These are phyloP conservation scores for Eutrema japonicum DNA, from an alignment of 345 rosid genomes.

Conservation along the genomic window DNA sequence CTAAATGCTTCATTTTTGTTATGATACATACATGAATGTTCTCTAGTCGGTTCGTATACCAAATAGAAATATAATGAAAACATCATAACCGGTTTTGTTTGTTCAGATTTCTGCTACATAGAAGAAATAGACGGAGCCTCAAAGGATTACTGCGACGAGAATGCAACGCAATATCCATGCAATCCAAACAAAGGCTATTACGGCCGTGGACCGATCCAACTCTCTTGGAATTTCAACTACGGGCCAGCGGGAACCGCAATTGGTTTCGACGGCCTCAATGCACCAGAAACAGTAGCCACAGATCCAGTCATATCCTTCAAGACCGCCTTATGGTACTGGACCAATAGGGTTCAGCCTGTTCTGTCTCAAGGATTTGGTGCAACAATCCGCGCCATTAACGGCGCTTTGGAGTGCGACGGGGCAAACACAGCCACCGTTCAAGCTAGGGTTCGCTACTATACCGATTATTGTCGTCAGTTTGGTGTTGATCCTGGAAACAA, in stretches of 20 bases:
- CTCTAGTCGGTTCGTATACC: background rate
- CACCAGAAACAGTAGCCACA: constrained; percentile 64
- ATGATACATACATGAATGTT: background rate
- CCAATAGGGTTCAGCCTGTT: constrained; percentile 53
- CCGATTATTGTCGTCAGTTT: constrained; percentile 53
- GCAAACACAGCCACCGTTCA: constrained; percentile 49
- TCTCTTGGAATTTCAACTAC: constrained; percentile 72
- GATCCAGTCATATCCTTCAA: constrained; percentile 62
- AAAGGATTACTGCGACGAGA: constrained; percentile 52
- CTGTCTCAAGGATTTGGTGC: constrained; percentile 70
- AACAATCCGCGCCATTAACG: constrained; percentile 67
- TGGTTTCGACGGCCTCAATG: constrained; percentile 57
- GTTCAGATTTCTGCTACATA: constrained; percentile 59
- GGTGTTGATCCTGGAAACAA: constrained; percentile 63
- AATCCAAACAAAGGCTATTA: constrained; percentile 56
- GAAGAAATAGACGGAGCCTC: constrained; percentile 60
- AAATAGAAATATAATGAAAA: background rate
- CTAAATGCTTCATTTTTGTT: background rate
- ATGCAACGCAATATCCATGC: constrained; percentile 57
- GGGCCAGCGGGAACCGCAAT: constrained; percentile 58
- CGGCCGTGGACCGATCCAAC: constrained; percentile 72
- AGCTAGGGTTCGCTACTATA: constrained; percentile 54
- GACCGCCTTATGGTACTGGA: constrained; percentile 82
- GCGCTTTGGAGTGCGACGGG: constrained; percentile 60
- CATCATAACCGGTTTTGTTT: background rate